Base-by-base conservation (phyloP, 805 yeast species). In the Pichia exigua region DNA sequence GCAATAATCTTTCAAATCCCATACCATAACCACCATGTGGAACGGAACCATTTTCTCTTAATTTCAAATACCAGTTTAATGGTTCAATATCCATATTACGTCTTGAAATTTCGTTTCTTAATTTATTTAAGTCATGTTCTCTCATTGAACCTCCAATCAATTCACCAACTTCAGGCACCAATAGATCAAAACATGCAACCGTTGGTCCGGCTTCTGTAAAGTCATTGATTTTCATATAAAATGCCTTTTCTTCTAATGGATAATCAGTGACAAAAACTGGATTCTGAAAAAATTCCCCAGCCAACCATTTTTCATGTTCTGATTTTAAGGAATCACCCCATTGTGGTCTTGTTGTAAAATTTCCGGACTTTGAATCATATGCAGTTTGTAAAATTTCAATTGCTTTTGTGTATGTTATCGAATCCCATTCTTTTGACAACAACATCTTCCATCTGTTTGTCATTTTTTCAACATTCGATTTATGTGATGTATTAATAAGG, bases 1-100 rank as follows among this genome's bases (percentile, higher is more conserved):
- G 81, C 17, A 94, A 65, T 30, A 94, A 68, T 54, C 99, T 73
- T 65, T 94, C 99, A 58, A 91, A 81, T 0, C 99, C 99, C 73
- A 94, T 72, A 0, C 99, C 99, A 68, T 85, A 94, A 0, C 99
- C 99, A 46, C 99, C 99, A 64, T 92, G 98, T 0, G 97, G 96
- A 22, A 83, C 83, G 2, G 86, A 72, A 0, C 97, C 98, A 59
- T 85, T 82, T 54, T 72, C 72, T 54, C 99, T 74, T 10, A 86
- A 72, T 1, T 83, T 77, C 27, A 84, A 58, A 63, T 91, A 94
- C 99, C 99, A 94, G 30, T 78, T 73, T 65, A 94, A 65, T 20
- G 79, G 77, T 2, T 73, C 76, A 0, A 62, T 45, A 49, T 78
- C 76, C 91, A 90, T 86, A 2, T 70, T 71, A 50, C 85, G 68